These are phyloP conservation scores for Phialocephala sp. DNA, from an alignment of 2,329 filamentous ascomycete species.

Conservation along the genomic window DNA sequence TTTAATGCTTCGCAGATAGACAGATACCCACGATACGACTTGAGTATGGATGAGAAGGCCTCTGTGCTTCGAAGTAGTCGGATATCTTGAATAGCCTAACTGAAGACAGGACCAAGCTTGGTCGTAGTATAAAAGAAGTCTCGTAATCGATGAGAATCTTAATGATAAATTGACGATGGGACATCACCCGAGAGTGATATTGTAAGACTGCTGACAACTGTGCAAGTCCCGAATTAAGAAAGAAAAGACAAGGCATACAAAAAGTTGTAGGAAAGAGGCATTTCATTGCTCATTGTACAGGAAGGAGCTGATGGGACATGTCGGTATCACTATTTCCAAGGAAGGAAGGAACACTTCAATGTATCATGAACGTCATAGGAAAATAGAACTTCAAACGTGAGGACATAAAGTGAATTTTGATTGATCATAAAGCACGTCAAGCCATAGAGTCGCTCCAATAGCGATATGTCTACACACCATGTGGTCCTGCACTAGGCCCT, in stretches of 20 bases:
- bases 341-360: background rate
- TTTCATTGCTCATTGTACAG: background rate
- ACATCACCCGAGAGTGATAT: constrained; percentile 10
- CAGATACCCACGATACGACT: background rate
- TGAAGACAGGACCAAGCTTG: constrained; percentile 2
- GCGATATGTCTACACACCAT: constrained; percentile 22
- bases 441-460: constrained; percentile 5
- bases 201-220: constrained; percentile 11
- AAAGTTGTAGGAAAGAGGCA: background rate
- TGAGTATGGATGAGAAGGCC: background rate
- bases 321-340: background rate
- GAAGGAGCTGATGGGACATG: constrained; percentile 5
- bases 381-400: background rate
- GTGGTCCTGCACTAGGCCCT: constrained; percentile 22
- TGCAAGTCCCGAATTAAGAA: background rate
- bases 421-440: background rate
- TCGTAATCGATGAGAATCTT: constrained; percentile 18
- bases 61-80: background rate
- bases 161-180: constrained; percentile 22
- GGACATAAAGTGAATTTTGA: background rate
- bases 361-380: background rate
- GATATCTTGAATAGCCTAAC: background rate
- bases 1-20: background rate
- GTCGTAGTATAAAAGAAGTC: constrained; percentile 13
- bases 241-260: background rate